phyloP scores from a whole-genome alignment of 2,329 filamentous ascomycete genomes.

The Aspergillus bombycis region DNA sequence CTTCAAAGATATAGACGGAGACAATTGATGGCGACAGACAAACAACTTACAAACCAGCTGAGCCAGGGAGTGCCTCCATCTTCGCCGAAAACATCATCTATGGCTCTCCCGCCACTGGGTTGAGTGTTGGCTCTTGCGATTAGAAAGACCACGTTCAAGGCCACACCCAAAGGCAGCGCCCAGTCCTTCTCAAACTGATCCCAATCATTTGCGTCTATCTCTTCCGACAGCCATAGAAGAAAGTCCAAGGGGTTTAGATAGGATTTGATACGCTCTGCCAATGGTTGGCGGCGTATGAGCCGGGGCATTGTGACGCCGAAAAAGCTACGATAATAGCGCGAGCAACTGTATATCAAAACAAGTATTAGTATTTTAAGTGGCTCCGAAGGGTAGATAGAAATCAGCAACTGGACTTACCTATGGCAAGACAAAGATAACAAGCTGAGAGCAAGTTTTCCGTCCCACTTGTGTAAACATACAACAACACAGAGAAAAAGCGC shows the following conservation, averaged over 20 bases:
- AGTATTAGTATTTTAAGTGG: background rate
- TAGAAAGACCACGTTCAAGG: constrained; percentile 77
- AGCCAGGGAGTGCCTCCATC: constrained; percentile 66
- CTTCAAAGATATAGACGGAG: background rate
- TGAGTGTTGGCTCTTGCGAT: constrained; percentile 78
- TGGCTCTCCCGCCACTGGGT: constrained; percentile 51
- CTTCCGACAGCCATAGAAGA: constrained; percentile 86
- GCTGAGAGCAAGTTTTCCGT: constrained; percentile 12
- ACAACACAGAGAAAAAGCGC: constrained; percentile 4
- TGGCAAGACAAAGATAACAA: background rate
- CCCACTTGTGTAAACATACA: constrained; percentile 21
- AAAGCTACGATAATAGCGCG: background rate
- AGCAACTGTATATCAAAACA: background rate
- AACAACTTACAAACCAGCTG: constrained; percentile 61
- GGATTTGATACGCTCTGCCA: constrained; percentile 77
- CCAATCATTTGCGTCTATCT: constrained; percentile 89
- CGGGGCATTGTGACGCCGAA: constrained; percentile 66
- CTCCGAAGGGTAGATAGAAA: background rate
- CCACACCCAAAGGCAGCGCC: constrained; percentile 74
- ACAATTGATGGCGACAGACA: background rate
- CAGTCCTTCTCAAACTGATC: constrained; percentile 75
- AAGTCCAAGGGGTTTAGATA: constrained; percentile 87
- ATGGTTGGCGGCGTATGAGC: constrained; percentile 78
- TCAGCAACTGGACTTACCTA: background rate
- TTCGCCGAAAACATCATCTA: constrained; percentile 86